Base-by-base conservation (phyloP, 192 early-diverging fungal genomes). In the Backusella westeae region DNA sequence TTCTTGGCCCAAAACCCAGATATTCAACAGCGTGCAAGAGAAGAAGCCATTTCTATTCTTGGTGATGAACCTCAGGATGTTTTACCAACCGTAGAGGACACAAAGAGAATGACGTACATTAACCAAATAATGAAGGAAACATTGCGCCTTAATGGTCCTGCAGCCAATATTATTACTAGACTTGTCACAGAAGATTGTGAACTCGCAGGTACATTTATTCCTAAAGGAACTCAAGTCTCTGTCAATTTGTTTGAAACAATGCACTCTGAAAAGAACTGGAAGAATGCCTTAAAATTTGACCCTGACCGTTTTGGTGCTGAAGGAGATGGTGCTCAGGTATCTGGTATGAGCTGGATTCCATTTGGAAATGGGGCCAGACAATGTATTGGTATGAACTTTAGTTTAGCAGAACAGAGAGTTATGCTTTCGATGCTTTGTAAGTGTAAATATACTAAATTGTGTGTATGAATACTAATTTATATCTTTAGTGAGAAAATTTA, bases 321-420 rank as follows among this genome's bases (percentile, higher is more conserved):
- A 17, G 46, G 46, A 49, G 46, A 49, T 49, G 46, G 17, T 49
- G 19, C 46, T 19, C 0, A 49, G 17, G 46, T 49, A 49, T 17
- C 46, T 49, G 46, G 46, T 3, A 32, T 74, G 46, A 21, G 81
- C 3, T 91, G 82, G 74, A 53, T 90, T 26, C 83, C 91, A 15
- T 92, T 92, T 71, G 85, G 89, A 69, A 80, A 83, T n/a, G 91
- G 91, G 4, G 70, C 80, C 19, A 84, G 87, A 38, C 83, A 88
- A 81, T 91, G 88, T 75, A 82, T 91, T n/a, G 91, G 88, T 49
- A 88, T 87, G 87, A 88, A 88, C 72, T 92, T 91, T 72, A 82
- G 83, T 21, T 76, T 92, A 29, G 74, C 86, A 10, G 89, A 91
- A 77, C 87, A 88, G 77, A 80, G 83, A 12, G 83, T 91, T 6